Conservation (phyloP, 768 basidiomycete genomes). For the Gloeostereum incarnatum region DNA sequence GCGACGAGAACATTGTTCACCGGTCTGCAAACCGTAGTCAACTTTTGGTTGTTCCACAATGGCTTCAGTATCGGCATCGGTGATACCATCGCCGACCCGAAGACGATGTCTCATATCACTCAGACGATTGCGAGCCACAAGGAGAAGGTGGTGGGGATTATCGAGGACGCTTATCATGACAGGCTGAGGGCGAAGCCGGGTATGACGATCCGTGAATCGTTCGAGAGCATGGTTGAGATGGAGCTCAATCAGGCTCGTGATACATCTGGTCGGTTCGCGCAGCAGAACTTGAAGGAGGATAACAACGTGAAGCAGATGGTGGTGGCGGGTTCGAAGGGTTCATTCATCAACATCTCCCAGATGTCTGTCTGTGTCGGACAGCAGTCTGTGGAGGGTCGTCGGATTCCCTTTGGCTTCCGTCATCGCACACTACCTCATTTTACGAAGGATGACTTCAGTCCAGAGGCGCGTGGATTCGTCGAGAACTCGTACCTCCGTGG, state of each 20-base stretch:
- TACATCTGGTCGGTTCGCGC: slow-evolving; percentile 91
- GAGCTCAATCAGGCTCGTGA: slow-evolving; percentile 95
- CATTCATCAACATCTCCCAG: slow-evolving; percentile 99
- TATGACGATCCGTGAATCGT: slow-evolving; percentile 99
- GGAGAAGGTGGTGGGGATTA: slow-evolving; percentile 64
- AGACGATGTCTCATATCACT: slow-evolving; percentile 83
- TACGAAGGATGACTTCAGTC: slow-evolving; percentile 97
- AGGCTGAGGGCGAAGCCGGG: slow-evolving; percentile 85
- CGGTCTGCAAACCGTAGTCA: slow-evolving; percentile 91
- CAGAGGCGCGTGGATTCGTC: slow-evolving; percentile 96
- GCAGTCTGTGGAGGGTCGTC: slow-evolving; percentile 95
- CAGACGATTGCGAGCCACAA: slow-evolving; percentile 78
- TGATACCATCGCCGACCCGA: slow-evolving; percentile 90
- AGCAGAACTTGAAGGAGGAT: slow-evolving; percentile 95
- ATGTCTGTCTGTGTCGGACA: slow-evolving; percentile 99
- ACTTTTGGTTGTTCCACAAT: slow-evolving; percentile 98
- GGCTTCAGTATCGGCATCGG: slow-evolving; percentile 99
- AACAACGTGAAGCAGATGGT: slow-evolving; percentile 99
- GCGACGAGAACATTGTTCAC: slow-evolving; percentile 86
- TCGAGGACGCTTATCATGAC: slow-evolving; percentile 80
- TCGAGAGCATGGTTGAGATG: slow-evolving; percentile 87
- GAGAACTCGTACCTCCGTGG: slow-evolving; percentile 98
- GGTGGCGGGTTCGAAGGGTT: slow-evolving; percentile 96
- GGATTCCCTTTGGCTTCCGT: slow-evolving; percentile 96
- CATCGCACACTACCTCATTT: slow-evolving; percentile 97